phyloP scores from a whole-genome alignment of 2,329 filamentous ascomycete genomes.

The Diaporthe humulicola region DNA sequence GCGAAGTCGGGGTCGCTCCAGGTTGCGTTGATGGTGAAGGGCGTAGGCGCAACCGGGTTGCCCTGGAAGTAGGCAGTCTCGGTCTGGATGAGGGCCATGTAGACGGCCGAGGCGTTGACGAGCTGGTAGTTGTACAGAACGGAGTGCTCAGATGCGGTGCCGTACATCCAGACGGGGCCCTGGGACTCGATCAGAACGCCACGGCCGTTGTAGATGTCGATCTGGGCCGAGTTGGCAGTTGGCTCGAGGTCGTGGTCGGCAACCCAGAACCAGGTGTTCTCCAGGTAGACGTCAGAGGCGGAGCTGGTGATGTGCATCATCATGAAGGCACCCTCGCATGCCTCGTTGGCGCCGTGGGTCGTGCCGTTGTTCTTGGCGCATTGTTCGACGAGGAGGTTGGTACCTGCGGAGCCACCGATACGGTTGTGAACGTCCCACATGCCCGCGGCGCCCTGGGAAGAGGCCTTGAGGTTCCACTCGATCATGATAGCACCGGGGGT shows the following conservation, averaged over 20 bases:
- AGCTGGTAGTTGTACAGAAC: constrained; percentile 89
- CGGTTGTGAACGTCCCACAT: constrained; percentile 98
- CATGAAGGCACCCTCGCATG: constrained; percentile 82
- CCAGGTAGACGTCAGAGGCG: constrained; percentile 78
- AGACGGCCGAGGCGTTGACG: constrained; percentile 81
- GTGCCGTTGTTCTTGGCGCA: constrained; percentile 82
- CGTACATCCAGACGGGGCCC: constrained; percentile 85
- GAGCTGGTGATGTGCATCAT: constrained; percentile 74
- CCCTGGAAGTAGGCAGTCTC: constrained; percentile 92
- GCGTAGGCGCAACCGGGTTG: constrained; percentile 79
- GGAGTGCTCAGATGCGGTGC: constrained; percentile 76
- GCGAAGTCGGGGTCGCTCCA: constrained; percentile 79
- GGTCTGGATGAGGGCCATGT: constrained; percentile 86
- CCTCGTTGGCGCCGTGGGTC: constrained; percentile 70
- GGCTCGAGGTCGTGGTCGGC: constrained; percentile 91
- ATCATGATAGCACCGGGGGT: constrained; percentile 91
- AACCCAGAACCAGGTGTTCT: constrained; percentile 93
- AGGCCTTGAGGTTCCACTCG: constrained; percentile 87
- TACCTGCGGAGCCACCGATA: constrained; percentile 88
- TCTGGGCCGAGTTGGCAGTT: constrained; percentile 72
- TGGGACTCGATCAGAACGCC: constrained; percentile 85
- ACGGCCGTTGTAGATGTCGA: constrained; percentile 90
- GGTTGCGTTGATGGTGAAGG: constrained; percentile 70
- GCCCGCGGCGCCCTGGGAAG: constrained; percentile 76
- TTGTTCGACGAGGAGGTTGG: constrained; percentile 81